Evolutionary conservation across 2,329 filamentous ascomycete genomes (phyloP).

Genomic region (Colletotrichum spinosum): DNA sequence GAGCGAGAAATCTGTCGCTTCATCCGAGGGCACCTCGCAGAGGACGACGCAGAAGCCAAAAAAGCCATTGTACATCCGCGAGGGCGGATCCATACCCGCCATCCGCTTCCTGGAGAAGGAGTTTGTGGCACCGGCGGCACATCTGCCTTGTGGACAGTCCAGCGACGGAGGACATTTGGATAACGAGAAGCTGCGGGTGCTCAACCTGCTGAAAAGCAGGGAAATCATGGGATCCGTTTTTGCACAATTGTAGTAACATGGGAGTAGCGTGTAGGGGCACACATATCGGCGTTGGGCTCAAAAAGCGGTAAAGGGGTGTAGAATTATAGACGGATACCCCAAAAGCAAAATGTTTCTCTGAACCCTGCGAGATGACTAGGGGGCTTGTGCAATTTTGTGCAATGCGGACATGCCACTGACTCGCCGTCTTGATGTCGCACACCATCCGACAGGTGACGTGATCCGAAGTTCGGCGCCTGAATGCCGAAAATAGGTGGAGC

Average conservation of each 20-base stretch:
- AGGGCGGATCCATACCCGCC: conserved; percentile 94
- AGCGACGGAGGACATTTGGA: conserved; percentile 95
- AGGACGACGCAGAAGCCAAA: conserved; percentile 49
- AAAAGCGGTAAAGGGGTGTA: not conserved
- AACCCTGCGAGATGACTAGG: not conserved
- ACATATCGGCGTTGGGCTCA: not conserved
- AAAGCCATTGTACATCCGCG: conserved; percentile 91
- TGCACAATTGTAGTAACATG: conserved; percentile 65
- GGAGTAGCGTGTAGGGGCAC: too few species aligned
- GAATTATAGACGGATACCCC: conserved; percentile 31
- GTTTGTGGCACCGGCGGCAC: conserved; percentile 89
- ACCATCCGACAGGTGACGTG: conserved; percentile 14
- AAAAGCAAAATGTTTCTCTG: conserved; percentile 14
- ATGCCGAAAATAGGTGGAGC: conserved; percentile 3
- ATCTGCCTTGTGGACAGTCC: conserved; percentile 93
- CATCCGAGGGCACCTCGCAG: not conserved
- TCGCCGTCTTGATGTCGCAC: not conserved
- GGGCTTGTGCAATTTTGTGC: too few species aligned
- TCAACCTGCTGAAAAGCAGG: conserved; percentile 90
- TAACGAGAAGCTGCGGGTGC: conserved; percentile 89
- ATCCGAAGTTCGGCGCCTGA: conserved; percentile 33
- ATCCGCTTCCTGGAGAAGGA: conserved; percentile 96
- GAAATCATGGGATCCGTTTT: conserved; percentile 94
- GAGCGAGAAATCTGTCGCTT: conserved; percentile 37
- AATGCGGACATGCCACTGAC: too few species aligned